phyloP scores from a whole-genome alignment of 2,329 filamentous ascomycete species.

The Diaporthe nobilis region DNA sequence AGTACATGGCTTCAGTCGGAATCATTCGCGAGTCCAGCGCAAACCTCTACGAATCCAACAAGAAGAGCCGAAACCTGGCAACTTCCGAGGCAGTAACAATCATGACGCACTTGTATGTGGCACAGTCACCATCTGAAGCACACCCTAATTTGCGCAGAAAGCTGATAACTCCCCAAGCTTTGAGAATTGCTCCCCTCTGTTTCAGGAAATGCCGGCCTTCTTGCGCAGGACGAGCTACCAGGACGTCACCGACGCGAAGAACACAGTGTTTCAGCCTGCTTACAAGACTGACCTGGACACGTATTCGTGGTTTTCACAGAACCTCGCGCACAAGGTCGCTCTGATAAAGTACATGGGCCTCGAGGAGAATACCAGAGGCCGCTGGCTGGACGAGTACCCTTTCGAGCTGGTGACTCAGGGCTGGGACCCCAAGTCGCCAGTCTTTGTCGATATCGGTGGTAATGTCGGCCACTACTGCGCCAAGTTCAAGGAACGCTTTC shows the following conservation, averaged over 20 bases:
- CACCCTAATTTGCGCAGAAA: neutral
- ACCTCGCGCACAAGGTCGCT: neutral
- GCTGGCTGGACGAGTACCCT: neutral
- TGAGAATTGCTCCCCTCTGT: neutral
- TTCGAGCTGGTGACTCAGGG: neutral
- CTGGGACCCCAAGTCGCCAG: neutral
- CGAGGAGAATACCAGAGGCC: neutral
- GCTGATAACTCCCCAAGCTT: neutral
- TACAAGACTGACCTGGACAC: neutral
- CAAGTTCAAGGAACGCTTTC: neutral
- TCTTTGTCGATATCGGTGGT: conserved; percentile 1
- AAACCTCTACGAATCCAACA: neutral
- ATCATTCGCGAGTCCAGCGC: neutral
- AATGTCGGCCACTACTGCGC: neutral
- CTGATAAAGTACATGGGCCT: neutral
- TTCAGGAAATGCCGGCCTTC: neutral
- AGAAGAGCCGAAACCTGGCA: neutral
- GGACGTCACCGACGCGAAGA: neutral
- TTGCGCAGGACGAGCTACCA: neutral
- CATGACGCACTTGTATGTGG: neutral
- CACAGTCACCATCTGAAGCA: neutral
- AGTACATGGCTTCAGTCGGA: neutral
- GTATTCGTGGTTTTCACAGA: neutral
- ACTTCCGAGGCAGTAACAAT: neutral
- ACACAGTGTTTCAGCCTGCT: neutral